phyloP scores from a whole-genome alignment of 2,329 filamentous ascomycete species.

The Gaeumannomyces sp. region DNA sequence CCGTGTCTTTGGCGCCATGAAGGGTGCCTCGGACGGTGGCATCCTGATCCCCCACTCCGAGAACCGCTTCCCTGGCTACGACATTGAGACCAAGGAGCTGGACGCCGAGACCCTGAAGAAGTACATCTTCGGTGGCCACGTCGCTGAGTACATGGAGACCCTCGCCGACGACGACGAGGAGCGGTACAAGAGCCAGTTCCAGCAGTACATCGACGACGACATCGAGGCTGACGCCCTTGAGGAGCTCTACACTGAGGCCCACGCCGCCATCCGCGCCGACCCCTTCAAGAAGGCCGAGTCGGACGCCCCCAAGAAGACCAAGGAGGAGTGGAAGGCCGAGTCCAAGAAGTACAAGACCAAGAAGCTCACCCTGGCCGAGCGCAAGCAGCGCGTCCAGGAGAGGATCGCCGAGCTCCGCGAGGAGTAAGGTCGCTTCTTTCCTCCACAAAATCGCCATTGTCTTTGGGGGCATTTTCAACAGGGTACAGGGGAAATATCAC shows the following conservation, averaged over 20 bases:
- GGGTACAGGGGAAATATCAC: background rate
- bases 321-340: constrained; percentile 95
- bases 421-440: constrained; percentile 30
- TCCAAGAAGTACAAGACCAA: constrained; percentile 76
- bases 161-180: constrained; percentile 99
- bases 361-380: constrained; percentile 82
- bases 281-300: constrained; percentile 87
- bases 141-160: constrained; percentile 99
- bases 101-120: constrained; percentile 94
- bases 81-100: constrained; percentile 96
- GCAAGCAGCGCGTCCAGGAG: constrained; percentile 74
- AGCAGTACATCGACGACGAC: constrained; percentile 95
- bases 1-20: constrained; percentile 98
- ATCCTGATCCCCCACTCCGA: constrained; percentile 97
- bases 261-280: constrained; percentile 95
- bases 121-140: constrained; percentile 98
- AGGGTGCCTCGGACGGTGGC: constrained; percentile 98
- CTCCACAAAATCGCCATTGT: constrained; percentile 11
- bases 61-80: constrained; percentile 99
- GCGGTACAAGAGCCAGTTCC: constrained; percentile 98
- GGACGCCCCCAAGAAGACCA: constrained; percentile 81
- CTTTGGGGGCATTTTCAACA: background rate
- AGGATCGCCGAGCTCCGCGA: constrained; percentile 79
- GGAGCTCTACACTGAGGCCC: constrained; percentile 92
- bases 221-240: constrained; percentile 94